Evolutionary conservation across 768 basidiomycete species (phyloP), one percentile per base, ranked within the genome.

Genomic region (Clavaria fumosa): DNA sequence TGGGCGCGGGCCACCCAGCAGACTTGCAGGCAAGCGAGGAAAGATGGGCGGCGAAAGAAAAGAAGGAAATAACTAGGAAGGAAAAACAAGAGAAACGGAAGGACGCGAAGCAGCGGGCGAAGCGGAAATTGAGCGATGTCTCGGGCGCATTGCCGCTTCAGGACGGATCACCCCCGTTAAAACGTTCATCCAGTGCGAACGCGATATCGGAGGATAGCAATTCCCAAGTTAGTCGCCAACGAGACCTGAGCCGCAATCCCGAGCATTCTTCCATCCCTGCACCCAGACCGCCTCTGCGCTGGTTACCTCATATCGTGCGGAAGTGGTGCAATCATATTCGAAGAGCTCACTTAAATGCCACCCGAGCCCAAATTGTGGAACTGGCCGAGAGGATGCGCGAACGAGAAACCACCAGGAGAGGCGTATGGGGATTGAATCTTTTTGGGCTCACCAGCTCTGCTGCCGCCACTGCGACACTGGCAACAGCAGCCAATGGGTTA

Each of bases 1-100:
- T 89, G 10, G 90, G 90, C n/a, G 75, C 81, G 2, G 82, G 88
- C 4, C 85, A 81, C 65, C 83, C 78, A 6, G 67, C 77, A 20
- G 58, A 59, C 4, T 45, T 63, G 23, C 69, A 33, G 36, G 43
- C 54, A 58, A 14, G 50, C 56, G 31, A 44, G 49, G 36, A 61
- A 39, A 43, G 34, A n/a, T n/a, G n/a, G n/a, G n/a, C n/a, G n/a
- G n/a, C n/a, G 45, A 43, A 48, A 21, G 51, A 52, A n/a, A 53
- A 58, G 22, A 59, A 60, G 6, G 78, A 80, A 45, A 64, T 84
- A 34, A 76, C 82, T 47, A 78, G 83, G 39, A 64, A 73, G 39
- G 54, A 78, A 19, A 63, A 69, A 39, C 63, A 68, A 14, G 67
- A 70, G 37, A 57, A 63, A 36, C 60, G 66, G 39, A 60, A 56